These are phyloP conservation scores for Rheum nobile DNA, from an alignment of 148 eudicot genomes.

Conservation along the genomic window DNA sequence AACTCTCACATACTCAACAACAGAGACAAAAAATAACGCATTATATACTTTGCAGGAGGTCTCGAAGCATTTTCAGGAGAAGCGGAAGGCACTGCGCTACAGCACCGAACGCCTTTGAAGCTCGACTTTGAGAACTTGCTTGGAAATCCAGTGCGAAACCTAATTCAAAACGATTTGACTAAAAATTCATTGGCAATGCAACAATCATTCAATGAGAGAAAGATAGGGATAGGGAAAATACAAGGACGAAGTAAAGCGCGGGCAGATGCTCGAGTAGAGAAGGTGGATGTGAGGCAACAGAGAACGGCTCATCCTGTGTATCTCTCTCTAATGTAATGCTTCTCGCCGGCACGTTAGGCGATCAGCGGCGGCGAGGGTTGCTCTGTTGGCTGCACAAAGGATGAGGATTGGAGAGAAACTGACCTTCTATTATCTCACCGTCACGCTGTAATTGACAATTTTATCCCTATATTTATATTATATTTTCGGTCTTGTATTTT, in stretches of 20 bases:
- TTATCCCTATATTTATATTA: neutral
- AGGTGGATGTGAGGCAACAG: constrained; percentile 45
- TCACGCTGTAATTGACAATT: neutral
- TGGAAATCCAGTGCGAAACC: constrained; percentile 21
- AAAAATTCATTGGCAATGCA: neutral
- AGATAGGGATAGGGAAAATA: constrained; percentile 13
- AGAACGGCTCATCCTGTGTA: constrained; percentile 41
- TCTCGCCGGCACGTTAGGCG: neutral
- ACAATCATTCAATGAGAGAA: neutral
- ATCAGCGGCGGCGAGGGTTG: neutral
- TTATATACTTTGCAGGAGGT: neutral
- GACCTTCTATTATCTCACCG: neutral
- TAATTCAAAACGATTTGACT: constrained; percentile 12
- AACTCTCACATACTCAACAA: neutral
- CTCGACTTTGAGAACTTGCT: constrained; percentile 16
- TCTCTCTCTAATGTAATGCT: neutral
- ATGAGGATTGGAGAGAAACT: neutral
- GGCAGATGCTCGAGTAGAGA: constrained; percentile 30
- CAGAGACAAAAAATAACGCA: neutral
- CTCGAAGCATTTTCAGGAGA: constrained; percentile 6
- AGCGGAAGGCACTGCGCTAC: constrained; percentile 34
- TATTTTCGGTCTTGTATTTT: neutral
- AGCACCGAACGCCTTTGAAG: constrained; percentile 31
- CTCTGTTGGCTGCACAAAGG: neutral
- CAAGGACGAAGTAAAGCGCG: constrained; percentile 35